Base-by-base conservation (phyloP, 2,329 filamentous ascomycete species). In the Fusarium irregulare region DNA sequence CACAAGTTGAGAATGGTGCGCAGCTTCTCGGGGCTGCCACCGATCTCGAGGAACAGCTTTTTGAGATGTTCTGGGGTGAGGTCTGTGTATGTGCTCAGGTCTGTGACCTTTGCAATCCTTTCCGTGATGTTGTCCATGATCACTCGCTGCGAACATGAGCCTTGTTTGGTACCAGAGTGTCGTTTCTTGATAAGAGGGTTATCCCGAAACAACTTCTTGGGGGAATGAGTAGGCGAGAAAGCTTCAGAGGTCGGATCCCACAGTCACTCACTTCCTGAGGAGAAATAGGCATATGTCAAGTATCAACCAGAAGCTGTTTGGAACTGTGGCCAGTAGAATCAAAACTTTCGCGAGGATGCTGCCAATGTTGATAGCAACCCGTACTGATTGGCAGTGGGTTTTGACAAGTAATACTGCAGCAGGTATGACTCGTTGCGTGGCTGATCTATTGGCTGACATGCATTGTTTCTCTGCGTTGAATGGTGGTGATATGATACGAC, bases 401-500 rank as follows among this genome's bases (percentile, higher is more conserved):
- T 6, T 6, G 16, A 10, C 11, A 23, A 8, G 4, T 18, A 3
- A 4, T 14, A 12, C 10, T 30, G 21, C 47, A 7, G 10, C 18
- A 37, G 6, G 3, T 12, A 37, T 37, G 5, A 37, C 34, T n/a
- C 3, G 34, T 7, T 11, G 7, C 6, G 34, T 37, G 34, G 34
- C 34, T 37, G 25, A 44, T 54, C 27, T 56, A 59, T 59, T 58
- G n/a, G 56, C 56, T 56, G 25, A 56, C 30, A 40, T 40, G 49
- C 49, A 12, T 53, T 11, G 11, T 7, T 20, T 13, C 20, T 0
- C 12, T 3, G 6, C 7, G 4, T 3, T 9, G 6, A 14, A 16
- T 20, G 16, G 7, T 4, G 16, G 32, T 18, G 4, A 9, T 16
- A 11, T 11, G 6, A 10, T 10, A 28, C 13, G 30, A 40, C 4